Evolutionary conservation across 2,329 filamentous ascomycete genomes (phyloP).

Genomic region (Ophiostoma angusticollis): DNA sequence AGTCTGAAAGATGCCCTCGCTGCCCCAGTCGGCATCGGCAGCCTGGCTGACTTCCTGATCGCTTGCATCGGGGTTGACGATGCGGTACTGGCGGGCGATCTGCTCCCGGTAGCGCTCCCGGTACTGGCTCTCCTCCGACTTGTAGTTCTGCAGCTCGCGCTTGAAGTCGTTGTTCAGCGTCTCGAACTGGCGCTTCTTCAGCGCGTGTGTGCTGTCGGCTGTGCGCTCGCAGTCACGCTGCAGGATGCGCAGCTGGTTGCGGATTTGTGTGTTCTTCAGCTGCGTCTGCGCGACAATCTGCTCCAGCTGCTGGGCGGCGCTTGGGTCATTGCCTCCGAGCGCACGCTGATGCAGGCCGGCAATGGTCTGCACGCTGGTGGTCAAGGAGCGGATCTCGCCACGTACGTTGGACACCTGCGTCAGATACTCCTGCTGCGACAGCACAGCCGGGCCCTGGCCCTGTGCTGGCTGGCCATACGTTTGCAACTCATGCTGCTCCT

Average conservation of each 20-base stretch:
- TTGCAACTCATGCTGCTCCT: slow-evolving; percentile 42
- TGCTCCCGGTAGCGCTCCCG: slow-evolving; percentile 61
- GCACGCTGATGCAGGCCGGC: slow-evolving; percentile 58
- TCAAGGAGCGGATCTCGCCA: slow-evolving; percentile 53
- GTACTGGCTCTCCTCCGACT: slow-evolving; percentile 59
- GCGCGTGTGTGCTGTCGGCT: slow-evolving; percentile 42
- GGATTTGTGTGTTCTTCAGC: slow-evolving; percentile 60
- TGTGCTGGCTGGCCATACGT: slow-evolving; percentile 18
- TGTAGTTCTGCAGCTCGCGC: slow-evolving; percentile 56
- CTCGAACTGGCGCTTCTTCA: slow-evolving; percentile 58
- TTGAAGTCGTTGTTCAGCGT: slow-evolving; percentile 61
- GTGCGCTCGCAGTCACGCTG: slow-evolving; percentile 58
- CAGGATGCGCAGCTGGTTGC: slow-evolving; percentile 64
- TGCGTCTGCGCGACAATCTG: slow-evolving; percentile 57
- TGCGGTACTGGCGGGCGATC: slow-evolving; percentile 67
- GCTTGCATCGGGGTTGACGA: slow-evolving; percentile 69
- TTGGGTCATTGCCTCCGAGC: slow-evolving; percentile 50
- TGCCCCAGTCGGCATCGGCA: slow-evolving; percentile 57
- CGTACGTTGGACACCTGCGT: slow-evolving; percentile 53
- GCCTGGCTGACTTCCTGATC: slow-evolving; percentile 60
- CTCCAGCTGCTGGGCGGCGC: slow-evolving; percentile 47
- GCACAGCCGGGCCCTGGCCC: slow-evolving; percentile 20
- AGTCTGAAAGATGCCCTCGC: slow-evolving; percentile 71
- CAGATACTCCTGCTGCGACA: slow-evolving; percentile 57
- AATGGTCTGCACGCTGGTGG: slow-evolving; percentile 54